A percentile compares a stretch with the other conserved stretches of the same genome.
phyloP scores from a whole-genome alignment of 768 basidiomycete genomes.

The Pleurotus giganteus region DNA sequence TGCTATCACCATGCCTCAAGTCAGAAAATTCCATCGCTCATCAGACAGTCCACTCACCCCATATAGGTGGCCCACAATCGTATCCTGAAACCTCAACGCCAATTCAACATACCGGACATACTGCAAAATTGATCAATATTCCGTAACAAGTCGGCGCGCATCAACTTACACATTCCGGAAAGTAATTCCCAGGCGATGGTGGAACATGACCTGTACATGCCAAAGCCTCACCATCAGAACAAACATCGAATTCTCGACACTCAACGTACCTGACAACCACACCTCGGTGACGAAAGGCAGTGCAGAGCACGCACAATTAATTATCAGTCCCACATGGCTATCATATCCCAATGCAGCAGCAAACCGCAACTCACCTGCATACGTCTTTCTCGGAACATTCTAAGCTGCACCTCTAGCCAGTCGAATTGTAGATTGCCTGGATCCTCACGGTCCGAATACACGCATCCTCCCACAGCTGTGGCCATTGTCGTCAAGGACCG shows the following conservation, averaged over 20 bases:
- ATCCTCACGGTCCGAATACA: constrained; percentile 58
- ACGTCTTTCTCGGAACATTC: constrained; percentile 59
- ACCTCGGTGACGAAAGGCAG: constrained; percentile 17
- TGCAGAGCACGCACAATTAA: constrained; percentile 11
- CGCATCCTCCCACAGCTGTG: constrained; percentile 76
- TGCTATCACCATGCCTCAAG: constrained; percentile 40
- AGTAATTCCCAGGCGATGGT: constrained; percentile 77
- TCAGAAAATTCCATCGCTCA: not conserved
- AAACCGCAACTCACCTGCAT: constrained; percentile 59
- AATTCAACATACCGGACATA: constrained; percentile 72
- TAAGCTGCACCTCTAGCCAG: constrained; percentile 87
- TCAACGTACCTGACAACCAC: constrained; percentile 39
- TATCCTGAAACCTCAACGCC: constrained; percentile 82
- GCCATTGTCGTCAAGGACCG: constrained; percentile 4
- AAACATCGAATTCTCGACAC: constrained; percentile 1
- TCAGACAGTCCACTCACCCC: constrained; percentile 47
- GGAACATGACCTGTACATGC: constrained; percentile 74
- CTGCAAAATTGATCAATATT: constrained; percentile 23
- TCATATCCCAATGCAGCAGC: not conserved
- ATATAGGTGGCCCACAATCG: constrained; percentile 81
- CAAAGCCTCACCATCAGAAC: constrained; percentile 21
- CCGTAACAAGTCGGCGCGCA: constrained; percentile 3
- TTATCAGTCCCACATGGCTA: constrained; percentile 12
- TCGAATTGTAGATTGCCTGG: constrained; percentile 88
- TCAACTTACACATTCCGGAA: constrained; percentile 75